A percentile compares a stretch with the other conserved stretches of the same genome.
phyloP scores from a whole-genome alignment of 768 basidiomycete species.

The Peribolospora kevripleyi region DNA sequence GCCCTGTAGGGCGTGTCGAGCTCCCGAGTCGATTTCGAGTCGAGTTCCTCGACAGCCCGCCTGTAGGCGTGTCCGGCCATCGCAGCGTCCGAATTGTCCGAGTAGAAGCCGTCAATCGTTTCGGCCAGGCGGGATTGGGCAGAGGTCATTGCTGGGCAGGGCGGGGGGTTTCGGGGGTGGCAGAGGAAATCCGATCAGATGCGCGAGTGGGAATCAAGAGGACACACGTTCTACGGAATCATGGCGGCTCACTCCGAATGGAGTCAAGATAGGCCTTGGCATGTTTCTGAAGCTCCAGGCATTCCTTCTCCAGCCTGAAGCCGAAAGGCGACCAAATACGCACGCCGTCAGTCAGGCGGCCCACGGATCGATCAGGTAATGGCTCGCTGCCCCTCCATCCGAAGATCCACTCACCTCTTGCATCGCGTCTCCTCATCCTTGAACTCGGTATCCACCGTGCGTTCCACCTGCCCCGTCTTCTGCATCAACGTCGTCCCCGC shows the following conservation, averaged over 20 bases:
- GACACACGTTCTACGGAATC: neutral
- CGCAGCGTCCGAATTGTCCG: constrained; percentile 34
- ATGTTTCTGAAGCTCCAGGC: constrained; percentile 74
- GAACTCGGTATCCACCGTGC: constrained; percentile 84
- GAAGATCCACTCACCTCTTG: constrained; percentile 38
- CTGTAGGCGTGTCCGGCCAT: constrained; percentile 96
- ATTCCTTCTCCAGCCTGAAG: constrained; percentile 83
- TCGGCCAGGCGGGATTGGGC: constrained; percentile 84
- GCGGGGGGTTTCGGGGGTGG: neutral
- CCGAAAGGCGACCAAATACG: neutral
- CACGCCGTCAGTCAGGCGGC: neutral
- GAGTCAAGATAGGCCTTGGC: constrained; percentile 84
- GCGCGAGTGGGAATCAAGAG: too few species aligned
- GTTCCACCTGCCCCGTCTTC: constrained; percentile 94
- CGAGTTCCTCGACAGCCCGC: constrained; percentile 78
- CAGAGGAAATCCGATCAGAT: neutral
- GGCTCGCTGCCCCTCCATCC: too few species aligned
- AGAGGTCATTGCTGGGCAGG: constrained; percentile 53
- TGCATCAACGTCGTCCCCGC: constrained; percentile 92
- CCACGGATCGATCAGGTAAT: too few species aligned
- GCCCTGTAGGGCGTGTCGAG: constrained; percentile 83
- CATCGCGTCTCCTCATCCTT: constrained; percentile 76
- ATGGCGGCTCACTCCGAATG: constrained; percentile 45
- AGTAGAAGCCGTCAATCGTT: constrained; percentile 76
- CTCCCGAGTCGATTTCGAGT: constrained; percentile 56